These are phyloP conservation scores for Stagonosporopsis vannaccii DNA, from an alignment of 2,329 filamentous ascomycete species.

Conservation along the genomic window DNA sequence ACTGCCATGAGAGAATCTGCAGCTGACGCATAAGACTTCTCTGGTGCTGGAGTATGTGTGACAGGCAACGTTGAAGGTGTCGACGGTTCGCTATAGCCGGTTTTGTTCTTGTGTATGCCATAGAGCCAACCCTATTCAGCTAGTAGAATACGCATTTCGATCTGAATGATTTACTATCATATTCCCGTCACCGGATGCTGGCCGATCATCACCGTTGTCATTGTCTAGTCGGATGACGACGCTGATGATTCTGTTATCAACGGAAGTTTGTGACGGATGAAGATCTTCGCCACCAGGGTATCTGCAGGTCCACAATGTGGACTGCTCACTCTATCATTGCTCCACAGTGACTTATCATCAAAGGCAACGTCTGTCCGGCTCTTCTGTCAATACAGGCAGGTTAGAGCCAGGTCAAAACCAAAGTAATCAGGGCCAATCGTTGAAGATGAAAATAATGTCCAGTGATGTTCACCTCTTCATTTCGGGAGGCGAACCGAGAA, in stretches of 20 bases:
- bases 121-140: constrained; percentile 2
- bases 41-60: background rate
- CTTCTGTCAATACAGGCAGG: background rate
- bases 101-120: constrained; percentile 1
- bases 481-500: constrained; percentile 8
- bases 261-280: constrained; percentile 2
- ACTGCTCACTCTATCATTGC: background rate
- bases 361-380: background rate
- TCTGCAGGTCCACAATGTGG: constrained; percentile 12
- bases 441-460: too few relatives aligned
- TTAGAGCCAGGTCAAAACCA: background rate
- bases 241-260: constrained; percentile 1
- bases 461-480: constrained; percentile 6
- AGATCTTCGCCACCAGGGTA: constrained; percentile 14
- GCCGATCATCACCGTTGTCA: background rate
- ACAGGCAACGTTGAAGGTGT: too few relatives aligned
- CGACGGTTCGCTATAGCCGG: background rate
- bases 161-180: background rate
- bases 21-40: constrained; percentile 2
- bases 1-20: constrained; percentile 10
- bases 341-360: constrained; percentile 9
- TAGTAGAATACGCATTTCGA: background rate
- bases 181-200: background rate
- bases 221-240: background rate
- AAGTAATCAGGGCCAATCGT: too few relatives aligned